Conservation (phyloP, 345 rosid genomes). For the Trapa incisa region DNA sequence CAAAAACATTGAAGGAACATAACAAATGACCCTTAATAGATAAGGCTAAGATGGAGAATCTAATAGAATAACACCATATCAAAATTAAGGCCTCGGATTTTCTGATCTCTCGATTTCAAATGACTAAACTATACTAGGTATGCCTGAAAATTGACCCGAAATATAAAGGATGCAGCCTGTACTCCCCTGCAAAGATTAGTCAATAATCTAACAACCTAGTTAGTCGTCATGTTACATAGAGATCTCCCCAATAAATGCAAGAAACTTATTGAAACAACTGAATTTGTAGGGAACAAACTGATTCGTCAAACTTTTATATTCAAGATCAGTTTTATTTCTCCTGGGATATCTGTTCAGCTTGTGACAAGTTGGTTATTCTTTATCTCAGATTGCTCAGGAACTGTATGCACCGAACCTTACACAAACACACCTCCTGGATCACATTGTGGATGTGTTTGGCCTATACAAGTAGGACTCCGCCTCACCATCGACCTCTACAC, state of each 20-base stretch:
- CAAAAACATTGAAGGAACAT: background rate
- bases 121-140: no score
- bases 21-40: background rate
- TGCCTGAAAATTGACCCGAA: no score
- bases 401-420: slow-evolving; percentile 61
- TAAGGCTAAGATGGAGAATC: no score
- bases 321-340: background rate
- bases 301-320: background rate
- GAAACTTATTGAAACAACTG: background rate
- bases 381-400: slow-evolving; percentile 63
- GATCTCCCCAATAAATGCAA: background rate
- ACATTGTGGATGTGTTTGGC: slow-evolving; percentile 88
- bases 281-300: background rate
- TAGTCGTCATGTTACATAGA: background rate
- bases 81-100: no score
- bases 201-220: background rate
- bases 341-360: background rate
- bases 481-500: slow-evolving; percentile 73
- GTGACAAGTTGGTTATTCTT: slow-evolving; percentile 13
- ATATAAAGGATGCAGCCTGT: background rate
- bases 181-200: background rate
- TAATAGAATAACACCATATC: no score
- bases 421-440: slow-evolving; percentile 93
- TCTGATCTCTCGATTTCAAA: no score
- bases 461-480: slow-evolving; percentile 79